A percentile compares a stretch with the other conserved stretches of the same genome.
Evolutionary conservation across 2,329 filamentous ascomycete genomes (phyloP).

Genomic region (Talaromyces sp.): DNA sequence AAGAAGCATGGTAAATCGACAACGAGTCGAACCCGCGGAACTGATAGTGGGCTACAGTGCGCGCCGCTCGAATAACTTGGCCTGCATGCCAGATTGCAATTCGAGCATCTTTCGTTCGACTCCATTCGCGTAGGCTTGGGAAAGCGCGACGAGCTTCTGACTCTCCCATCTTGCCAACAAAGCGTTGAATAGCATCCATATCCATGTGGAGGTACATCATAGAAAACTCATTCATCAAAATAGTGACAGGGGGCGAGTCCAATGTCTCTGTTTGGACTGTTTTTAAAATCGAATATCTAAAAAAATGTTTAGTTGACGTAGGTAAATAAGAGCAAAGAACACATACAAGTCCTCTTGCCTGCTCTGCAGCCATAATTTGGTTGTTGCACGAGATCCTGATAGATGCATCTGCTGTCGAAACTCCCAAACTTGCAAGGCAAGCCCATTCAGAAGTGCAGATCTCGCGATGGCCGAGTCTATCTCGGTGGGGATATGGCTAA

Average conservation of each 20-base stretch:
- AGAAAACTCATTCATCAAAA: slow-evolving; percentile 13
- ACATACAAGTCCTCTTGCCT: slow-evolving; percentile 19
- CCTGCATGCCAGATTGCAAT: slow-evolving; percentile 19
- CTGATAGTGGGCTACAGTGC: slow-evolving; percentile 7
- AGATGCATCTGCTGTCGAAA: slow-evolving; percentile 18
- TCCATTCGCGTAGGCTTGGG: slow-evolving; percentile 17
- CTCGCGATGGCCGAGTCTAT: slow-evolving; percentile 9
- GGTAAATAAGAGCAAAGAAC: background rate
- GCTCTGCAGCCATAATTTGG: slow-evolving; percentile 17
- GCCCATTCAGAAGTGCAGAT: slow-evolving; percentile 10
- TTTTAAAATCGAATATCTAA: slow-evolving; percentile 12
- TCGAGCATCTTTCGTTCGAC: slow-evolving; percentile 17
- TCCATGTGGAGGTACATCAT: slow-evolving; percentile 22
- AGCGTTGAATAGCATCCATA: slow-evolving; percentile 16
- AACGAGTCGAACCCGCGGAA: slow-evolving; percentile 20
- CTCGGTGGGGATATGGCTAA: slow-evolving; percentile 7
- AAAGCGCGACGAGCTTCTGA: slow-evolving; percentile 17
- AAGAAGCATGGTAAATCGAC: slow-evolving; percentile 15
- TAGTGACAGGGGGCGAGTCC: slow-evolving; percentile 6
- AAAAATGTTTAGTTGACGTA: background rate
- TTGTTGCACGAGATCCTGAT: slow-evolving; percentile 7
- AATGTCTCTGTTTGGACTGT: slow-evolving; percentile 1
- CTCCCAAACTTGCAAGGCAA: slow-evolving; percentile 15
- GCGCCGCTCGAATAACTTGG: slow-evolving; percentile 16
- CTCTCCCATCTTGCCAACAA: slow-evolving; percentile 19